Conservation (phyloP, 2,329 filamentous ascomycete species). For the Curvularia lunata region DNA sequence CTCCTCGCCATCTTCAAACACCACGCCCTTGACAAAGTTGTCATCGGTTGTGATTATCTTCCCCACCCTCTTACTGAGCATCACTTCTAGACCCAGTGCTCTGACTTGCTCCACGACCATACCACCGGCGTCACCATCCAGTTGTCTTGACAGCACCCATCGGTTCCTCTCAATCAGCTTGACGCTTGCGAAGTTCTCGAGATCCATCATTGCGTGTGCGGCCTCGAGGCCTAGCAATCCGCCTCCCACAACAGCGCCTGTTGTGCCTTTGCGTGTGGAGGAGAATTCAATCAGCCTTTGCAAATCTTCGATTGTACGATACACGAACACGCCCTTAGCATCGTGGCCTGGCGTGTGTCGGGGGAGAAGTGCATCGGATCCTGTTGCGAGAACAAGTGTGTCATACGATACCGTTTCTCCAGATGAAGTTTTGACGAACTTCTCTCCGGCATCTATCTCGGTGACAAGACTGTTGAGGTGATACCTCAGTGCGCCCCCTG, state of each 20-base stretch:
- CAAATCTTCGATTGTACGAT: slow-evolving; percentile 83
- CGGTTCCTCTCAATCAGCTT: slow-evolving; percentile 80
- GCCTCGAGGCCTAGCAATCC: slow-evolving; percentile 86
- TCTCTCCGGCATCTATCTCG: slow-evolving; percentile 67
- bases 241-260: slow-evolving; percentile 80
- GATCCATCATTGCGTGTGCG: slow-evolving; percentile 88
- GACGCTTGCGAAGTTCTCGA: slow-evolving; percentile 75
- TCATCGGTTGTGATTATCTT: slow-evolving; percentile 71
- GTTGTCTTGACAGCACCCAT: slow-evolving; percentile 82
- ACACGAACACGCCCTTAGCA: slow-evolving; percentile 85
- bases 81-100: slow-evolving; percentile 77
- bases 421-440: slow-evolving; percentile 73
- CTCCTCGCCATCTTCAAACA: slow-evolving; percentile 80
- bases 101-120: slow-evolving; percentile 84
- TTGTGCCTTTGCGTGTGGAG: slow-evolving; percentile 67
- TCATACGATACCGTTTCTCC: slow-evolving; percentile 77
- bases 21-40: slow-evolving; percentile 73
- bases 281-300: slow-evolving; percentile 78
- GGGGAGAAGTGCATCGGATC: slow-evolving; percentile 81
- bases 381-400: slow-evolving; percentile 81
- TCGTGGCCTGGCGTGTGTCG: slow-evolving; percentile 76
- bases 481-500: slow-evolving; percentile 72
- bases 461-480: slow-evolving; percentile 77
- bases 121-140: slow-evolving; percentile 79
- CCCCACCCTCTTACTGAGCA: slow-evolving; percentile 77